Conservation (phyloP, 495 filamentous ascomycete species). For the Bombardia bombarda region DNA sequence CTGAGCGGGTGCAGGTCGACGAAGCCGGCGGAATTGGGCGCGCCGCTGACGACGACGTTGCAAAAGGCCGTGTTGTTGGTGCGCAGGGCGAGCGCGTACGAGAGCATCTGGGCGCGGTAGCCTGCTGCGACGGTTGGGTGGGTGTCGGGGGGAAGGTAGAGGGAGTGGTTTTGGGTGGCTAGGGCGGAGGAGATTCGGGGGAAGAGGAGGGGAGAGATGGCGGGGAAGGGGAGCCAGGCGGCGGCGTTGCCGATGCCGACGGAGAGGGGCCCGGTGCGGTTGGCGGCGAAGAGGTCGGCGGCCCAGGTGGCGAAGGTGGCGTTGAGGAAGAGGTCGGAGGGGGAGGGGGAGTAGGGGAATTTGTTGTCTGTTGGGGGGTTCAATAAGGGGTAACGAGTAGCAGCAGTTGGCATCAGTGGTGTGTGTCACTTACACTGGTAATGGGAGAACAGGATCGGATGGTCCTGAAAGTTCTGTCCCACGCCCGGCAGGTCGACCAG, state of each 20-base stretch:
- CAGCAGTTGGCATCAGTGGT: not conserved
- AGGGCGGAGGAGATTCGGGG: slow-evolving; percentile 25
- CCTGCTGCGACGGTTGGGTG: slow-evolving; percentile 34
- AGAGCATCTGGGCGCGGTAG: slow-evolving; percentile 37
- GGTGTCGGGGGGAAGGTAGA: slow-evolving; percentile 26
- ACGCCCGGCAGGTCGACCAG: slow-evolving; percentile 45
- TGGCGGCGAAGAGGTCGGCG: slow-evolving; percentile 22
- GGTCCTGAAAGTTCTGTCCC: slow-evolving; percentile 53
- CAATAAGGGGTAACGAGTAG: not conserved
- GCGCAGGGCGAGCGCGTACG: slow-evolving; percentile 28
- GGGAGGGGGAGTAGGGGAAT: slow-evolving; percentile 23
- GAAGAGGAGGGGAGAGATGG: slow-evolving; percentile 30
- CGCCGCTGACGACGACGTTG: slow-evolving; percentile 31
- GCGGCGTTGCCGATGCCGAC: slow-evolving; percentile 36
- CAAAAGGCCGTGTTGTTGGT: slow-evolving; percentile 35
- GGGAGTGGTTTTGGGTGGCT: slow-evolving; percentile 27
- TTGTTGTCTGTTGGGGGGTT: slow-evolving; percentile 17
- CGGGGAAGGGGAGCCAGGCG: slow-evolving; percentile 37
- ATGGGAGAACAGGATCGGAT: slow-evolving; percentile 28
- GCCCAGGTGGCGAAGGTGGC: slow-evolving; percentile 31
- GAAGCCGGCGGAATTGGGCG: slow-evolving; percentile 22
- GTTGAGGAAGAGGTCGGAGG: slow-evolving; percentile 28
- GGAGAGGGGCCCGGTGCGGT: slow-evolving; percentile 36
- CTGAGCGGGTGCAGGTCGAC: slow-evolving; percentile 37
- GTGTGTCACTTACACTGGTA: slow-evolving; percentile 21